Evolutionary conservation across 1,284 basidiomycete genomes (phyloP), one percentile per base, ranked within the genome.

Genomic region (Cutaneotrichosporon sp.): DNA sequence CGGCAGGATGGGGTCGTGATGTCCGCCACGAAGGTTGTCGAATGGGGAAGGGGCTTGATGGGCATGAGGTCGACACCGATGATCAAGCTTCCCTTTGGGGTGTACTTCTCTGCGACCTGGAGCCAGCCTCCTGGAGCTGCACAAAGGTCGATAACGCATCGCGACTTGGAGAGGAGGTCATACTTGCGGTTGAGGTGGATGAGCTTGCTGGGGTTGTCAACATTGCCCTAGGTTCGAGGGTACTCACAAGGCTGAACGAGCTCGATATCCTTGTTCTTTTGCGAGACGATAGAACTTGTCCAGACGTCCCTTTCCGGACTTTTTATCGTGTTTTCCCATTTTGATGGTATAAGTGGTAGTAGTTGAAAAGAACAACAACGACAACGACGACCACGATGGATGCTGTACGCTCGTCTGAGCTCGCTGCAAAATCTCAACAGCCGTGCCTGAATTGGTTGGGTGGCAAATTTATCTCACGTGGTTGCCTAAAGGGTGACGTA

Each of bases 121-220:
- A 98, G 81, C 96, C 96, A 99, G 73, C 96, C 96, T 70, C 96
- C 96, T 6, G 96, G 96, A 8, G 96, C 96, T 45, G 96, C 96
- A 78, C 96, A 98, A 47, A 99, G 80, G 82, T 99, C 96, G 72
- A 99, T 96, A 52, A 87, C 90, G 75, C 94, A 97, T 83, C 86
- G 82, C 27, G 96, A 87, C 46, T 83, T 81, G 68, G 94, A 90
- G 35, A 98, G 81, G 68, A 98, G 88, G 34, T 86, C 83, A 77
- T 88, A 99, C 78, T 97, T 97, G 73, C 97, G 94, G 81, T 99
- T 98, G 61, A 99, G 79, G 75, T 99, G 96, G 53, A 98, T 93
- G 54, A 99, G 84, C 79, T 99, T 99, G 86, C 75, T 76, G 55
- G 19, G 46, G n/a, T 10, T 27, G 43, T 50, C 31, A 48, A 32